These are phyloP conservation scores for Ophiocordyceps camponoti-saundersi DNA, from an alignment of 2,329 filamentous ascomycete species.

Conservation along the genomic window DNA sequence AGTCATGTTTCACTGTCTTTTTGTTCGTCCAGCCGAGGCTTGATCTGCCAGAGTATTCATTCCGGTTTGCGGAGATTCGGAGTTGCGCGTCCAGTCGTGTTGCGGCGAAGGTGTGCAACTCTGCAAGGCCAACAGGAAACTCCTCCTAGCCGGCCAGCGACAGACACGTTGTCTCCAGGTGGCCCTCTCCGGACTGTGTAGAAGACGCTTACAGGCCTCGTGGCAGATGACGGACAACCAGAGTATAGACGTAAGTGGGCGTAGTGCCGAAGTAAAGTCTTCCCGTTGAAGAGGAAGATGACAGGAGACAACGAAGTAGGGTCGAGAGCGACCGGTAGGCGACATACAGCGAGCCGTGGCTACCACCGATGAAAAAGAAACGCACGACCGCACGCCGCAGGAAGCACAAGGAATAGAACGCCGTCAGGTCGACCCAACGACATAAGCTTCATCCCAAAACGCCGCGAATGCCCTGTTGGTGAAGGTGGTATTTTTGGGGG, in stretches of 20 bases:
- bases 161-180: no score
- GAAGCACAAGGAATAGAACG: conserved; percentile 16
- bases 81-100: no score
- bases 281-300: conserved; percentile 10
- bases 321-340: conserved; percentile 2
- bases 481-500: conserved; percentile 4
- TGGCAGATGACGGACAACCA: neutral
- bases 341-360: conserved; percentile 1
- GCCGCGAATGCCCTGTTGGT: conserved; percentile 21
- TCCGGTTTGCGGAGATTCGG: no score
- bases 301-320: conserved; percentile 25
- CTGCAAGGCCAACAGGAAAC: neutral
- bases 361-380: conserved; percentile 3
- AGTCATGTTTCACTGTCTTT: neutral
- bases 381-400: conserved; percentile 18
- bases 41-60: neutral
- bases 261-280: conserved; percentile 6
- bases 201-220: no score
- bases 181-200: no score
- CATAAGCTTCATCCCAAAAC: conserved; percentile 23
- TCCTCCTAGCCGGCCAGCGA: no score
- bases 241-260: neutral
- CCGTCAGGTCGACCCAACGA: conserved; percentile 17
- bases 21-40: neutral
- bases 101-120: no score